Base-by-base conservation (phyloP, 148 eudicot genomes). In the Hydrangea macrophylla region DNA sequence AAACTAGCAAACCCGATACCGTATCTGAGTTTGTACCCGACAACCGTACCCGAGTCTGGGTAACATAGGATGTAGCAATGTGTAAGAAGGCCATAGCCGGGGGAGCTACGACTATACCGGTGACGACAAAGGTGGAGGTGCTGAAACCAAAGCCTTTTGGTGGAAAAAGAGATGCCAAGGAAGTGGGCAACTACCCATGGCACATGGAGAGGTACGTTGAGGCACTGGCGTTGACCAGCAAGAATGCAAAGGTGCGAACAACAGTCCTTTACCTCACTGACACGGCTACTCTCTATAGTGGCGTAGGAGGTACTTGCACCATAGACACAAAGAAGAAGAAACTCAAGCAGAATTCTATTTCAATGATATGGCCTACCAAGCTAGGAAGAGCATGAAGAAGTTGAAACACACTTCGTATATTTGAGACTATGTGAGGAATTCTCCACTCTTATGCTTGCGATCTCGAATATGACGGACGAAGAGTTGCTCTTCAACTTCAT, bases 261-360 rank as follows among this genome's bases (percentile, higher is more conserved):
- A 18, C 32, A 0, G 18, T 20, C 58, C 18, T 26, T 1, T 55
- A 25, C 58, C 58, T 55, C 30, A 25, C 58, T 20, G 58, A 55
- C 13, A 25, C 32, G 2, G 17, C 30, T 5, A 53, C 56, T 17
- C n/a, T n/a, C 56, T 59, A 42, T 42, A 4, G 17, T 42, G 17
- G 48, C 11, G 48, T 1, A 1, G 17, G 3, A 10, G 17, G 60
- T 35, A 67, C 40, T 40, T 28, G 39, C 25, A 25, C 31, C 9
- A n/a, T 67, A 0, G 42, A 54, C n/a, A 51, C 60, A 27, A 53
- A 48, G 45, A 31, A 8, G 0, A n/a, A 0, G 3, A 60, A 67
- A n/a, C 1, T 67, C 44, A 67, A 67, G 31, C 30, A 33, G n/a
- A 67, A 32, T 67, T 67, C 7, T 67, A 67, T 35, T 44, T 48